Evolutionary conservation across 202 grass and related monocot genomes (phyloP), one percentile per base, ranked within the genome.

Genomic region (Saccharum hybrid): DNA sequence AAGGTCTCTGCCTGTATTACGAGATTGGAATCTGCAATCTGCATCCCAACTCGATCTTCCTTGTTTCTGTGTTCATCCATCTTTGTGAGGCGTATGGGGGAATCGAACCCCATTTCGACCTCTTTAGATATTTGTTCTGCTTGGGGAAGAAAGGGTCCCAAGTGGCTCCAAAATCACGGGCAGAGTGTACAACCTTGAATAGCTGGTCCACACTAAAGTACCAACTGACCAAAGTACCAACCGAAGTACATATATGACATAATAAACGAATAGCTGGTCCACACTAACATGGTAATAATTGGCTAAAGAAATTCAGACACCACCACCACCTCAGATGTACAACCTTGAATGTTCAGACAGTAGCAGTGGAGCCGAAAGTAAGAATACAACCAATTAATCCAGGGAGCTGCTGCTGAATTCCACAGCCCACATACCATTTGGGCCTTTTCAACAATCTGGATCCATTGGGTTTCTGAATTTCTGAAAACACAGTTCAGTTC

Each of bases 341-440:
- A 60, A 60, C 73, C 73, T 61, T 76, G 54, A 61, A 76, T 41
- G 4, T 61, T 41, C 34, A 60, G 52, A 41, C 11, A 40, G 13
- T 60, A 40, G 18, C 34, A 23, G 19, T 10, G 10, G 43, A 45
- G 10, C 14, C 15, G 12, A 14, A 46, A 13, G 42, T 74, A 36
- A 56, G 16, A 56, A 56, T 11, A 74, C 0, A 6, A 23, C 52
- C 52, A n/a, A 37, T 57, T 18, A 11, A 21, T 74, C 34, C 30
- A 74, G 1, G 51, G 7, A 23, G 19, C 16, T 38, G 18, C 5
- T 57, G 9, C 19, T 37, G 16, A 5, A 38, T 76, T 40, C 10
- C 1, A 8, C 73, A 39, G 14, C 10, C 7, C 46, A n/a, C 26
- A 34, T 18, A 19, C 45, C 45, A n/a, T 2, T 36, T 54, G 49